Base-by-base conservation (phyloP, 345 rosid species). In the Microthlaspi erraticum region DNA sequence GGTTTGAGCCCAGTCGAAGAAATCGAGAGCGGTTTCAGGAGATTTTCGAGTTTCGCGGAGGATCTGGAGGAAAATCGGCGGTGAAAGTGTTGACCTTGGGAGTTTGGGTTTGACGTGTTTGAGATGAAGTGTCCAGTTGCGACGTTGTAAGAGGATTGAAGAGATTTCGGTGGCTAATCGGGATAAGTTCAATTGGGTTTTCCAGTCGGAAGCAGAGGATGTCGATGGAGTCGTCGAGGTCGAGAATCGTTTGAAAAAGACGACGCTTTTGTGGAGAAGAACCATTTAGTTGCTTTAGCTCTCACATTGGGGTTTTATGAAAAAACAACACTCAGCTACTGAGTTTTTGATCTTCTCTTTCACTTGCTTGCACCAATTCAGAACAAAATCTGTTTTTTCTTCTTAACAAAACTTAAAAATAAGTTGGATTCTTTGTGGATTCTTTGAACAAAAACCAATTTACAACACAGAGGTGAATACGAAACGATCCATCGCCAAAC, bases 1-100 rank as follows among this genome's bases (percentile, higher is more conserved):
- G 42, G 79, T 42, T 64, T 53, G 65, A 13, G 78, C 85, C 82
- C 82, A 84, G 51, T 82, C 80, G 86, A 84, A 88, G 86, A 91
- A 88, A 66, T 60, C 38, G 19, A 91, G 81, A 33, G 88, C 71
- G 43, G 77, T 64, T 53, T 64, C 70, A 16, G 88, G 85, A 39
- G 72, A 72, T 8, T 63, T 31, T 61, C 81, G 77, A 72, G 86
- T 87, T 51, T 71, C 85, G 26, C 19, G 64, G 65, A 87, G 82
- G 77, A 91, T 79, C 20, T 81, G 84, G 60, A 78, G 83, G 78
- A 88, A 82, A 19, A 88, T 56, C 5, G 78, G 11, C 4, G 85
- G 81, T 29, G 83, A 73, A 55, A 88, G 83, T 50, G 81, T 80
- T 54, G 81, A 68, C 17, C 70, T 69, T 8, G 86, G 88, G 52